Conservation (phyloP, 1,284 basidiomycete genomes). For the Rhizoctonia solani region DNA sequence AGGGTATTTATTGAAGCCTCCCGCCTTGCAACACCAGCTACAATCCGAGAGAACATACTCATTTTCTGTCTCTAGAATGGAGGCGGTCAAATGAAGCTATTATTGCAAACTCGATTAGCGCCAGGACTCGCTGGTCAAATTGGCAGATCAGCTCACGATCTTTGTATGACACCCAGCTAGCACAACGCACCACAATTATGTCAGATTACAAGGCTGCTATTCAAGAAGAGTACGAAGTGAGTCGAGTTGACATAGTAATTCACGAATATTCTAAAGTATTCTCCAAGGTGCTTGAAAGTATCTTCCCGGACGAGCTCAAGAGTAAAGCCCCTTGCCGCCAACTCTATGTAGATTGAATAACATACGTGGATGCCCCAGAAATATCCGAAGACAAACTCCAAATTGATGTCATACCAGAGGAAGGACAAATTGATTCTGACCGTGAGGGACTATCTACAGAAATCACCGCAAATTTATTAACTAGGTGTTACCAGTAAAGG, state of each 20-base stretch:
- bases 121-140: slow-evolving; percentile 7
- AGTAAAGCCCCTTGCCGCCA: slow-evolving; percentile 65
- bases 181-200: too few relatives aligned
- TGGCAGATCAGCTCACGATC: slow-evolving; percentile 37
- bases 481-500: slow-evolving; percentile 60
- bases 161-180: slow-evolving; percentile 47
- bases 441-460: neutral
- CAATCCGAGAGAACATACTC: neutral
- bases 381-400: slow-evolving; percentile 78
- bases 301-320: slow-evolving; percentile 91
- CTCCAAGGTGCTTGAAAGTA: slow-evolving; percentile 86
- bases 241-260: too few relatives aligned
- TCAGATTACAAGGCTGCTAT: slow-evolving; percentile 51
- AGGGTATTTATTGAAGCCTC: neutral
- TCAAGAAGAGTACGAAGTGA: slow-evolving; percentile 90
- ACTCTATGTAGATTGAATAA: slow-evolving; percentile 53
- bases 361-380: slow-evolving; percentile 62
- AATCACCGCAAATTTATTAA: slow-evolving; percentile 33
- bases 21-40: neutral
- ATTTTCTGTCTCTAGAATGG: neutral
- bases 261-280: too few relatives aligned
- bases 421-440: slow-evolving; percentile 45
- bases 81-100: neutral
- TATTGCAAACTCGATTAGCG: slow-evolving; percentile 44
- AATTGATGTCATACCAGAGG: slow-evolving; percentile 90